Conservation (phyloP, 1,284 basidiomycete genomes). For the Retiboletus flavoniger region DNA sequence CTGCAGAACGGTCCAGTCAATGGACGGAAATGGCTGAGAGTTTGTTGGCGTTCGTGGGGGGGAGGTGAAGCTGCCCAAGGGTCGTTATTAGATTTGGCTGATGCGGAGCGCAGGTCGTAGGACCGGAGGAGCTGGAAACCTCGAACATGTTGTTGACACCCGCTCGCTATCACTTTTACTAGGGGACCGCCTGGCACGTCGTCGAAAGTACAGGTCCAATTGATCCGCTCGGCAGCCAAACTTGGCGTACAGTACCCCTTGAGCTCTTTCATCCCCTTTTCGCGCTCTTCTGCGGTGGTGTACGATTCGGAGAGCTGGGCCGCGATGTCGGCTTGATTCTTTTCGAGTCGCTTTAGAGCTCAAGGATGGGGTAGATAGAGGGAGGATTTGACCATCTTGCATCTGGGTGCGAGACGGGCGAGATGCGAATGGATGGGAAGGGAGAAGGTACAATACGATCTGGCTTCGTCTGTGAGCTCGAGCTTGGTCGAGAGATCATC, state of each 20-base stretch:
- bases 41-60: constrained; percentile 60
- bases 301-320: constrained; percentile 58
- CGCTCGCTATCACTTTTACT: neutral
- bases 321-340: constrained; percentile 65
- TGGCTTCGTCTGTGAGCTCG: constrained; percentile 87
- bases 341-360: constrained; percentile 75
- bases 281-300: constrained; percentile 66
- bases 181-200: neutral
- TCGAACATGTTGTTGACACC: neutral
- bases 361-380: constrained; percentile 71
- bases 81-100: constrained; percentile 55
- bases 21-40: constrained; percentile 68
- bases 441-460: constrained; percentile 60
- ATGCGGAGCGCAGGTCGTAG: constrained; percentile 36
- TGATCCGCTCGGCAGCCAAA: too few species aligned
- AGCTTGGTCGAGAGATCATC: constrained; percentile 88
- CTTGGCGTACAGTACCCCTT: constrained; percentile 87
- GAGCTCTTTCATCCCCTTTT: constrained; percentile 84
- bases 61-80: constrained; percentile 63
- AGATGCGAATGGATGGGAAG: neutral
- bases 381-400: constrained; percentile 90
- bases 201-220: constrained; percentile 8
- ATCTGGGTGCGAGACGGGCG: constrained; percentile 46
- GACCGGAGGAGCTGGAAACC: neutral
- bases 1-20: constrained; percentile 49